phyloP scores from a whole-genome alignment of 345 rosid species.

The Streptanthus diversifolius region DNA sequence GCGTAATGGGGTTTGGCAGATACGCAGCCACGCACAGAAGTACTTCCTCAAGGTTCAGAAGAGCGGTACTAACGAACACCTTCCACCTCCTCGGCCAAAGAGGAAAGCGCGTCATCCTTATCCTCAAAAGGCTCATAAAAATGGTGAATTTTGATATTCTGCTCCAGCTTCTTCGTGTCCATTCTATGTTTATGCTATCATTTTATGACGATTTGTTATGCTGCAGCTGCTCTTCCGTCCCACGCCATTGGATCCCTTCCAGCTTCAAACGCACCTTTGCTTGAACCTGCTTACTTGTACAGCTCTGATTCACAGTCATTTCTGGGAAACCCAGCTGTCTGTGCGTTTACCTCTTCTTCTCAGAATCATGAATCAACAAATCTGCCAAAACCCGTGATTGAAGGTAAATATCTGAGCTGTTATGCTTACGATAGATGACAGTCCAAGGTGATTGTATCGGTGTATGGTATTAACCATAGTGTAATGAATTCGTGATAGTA shows the following conservation, averaged over 20 bases:
- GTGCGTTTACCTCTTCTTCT: conserved; percentile 45
- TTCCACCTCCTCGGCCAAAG: conserved; percentile 96
- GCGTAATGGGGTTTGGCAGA: conserved; percentile 43
- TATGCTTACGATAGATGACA: neutral
- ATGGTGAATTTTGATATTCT: conserved; percentile 34
- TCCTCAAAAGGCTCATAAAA: conserved; percentile 85
- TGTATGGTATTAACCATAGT: neutral
- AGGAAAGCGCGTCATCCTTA: conserved; percentile 92
- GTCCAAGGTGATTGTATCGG: neutral
- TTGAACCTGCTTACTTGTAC: conserved; percentile 45
- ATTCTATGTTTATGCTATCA: neutral
- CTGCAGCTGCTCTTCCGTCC: conserved; percentile 46
- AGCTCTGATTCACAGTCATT: conserved; percentile 47
- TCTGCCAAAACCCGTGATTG: conserved; percentile 24
- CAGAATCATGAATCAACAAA: conserved; percentile 19
- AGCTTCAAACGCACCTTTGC: conserved; percentile 41
- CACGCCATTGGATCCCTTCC: conserved; percentile 45
- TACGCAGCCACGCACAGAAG: conserved; percentile 95
- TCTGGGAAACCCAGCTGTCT: conserved; percentile 39
- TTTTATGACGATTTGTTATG: conserved; percentile 11
- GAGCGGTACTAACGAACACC: conserved; percentile 76
- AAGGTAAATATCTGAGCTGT: conserved; percentile 36
- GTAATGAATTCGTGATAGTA: neutral
- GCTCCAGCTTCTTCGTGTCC: neutral
- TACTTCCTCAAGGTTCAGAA: conserved; percentile 91